These are phyloP conservation scores for Phytophthora boehmeriae DNA, from an alignment of 352 stramenopile species.

Conservation along the genomic window DNA sequence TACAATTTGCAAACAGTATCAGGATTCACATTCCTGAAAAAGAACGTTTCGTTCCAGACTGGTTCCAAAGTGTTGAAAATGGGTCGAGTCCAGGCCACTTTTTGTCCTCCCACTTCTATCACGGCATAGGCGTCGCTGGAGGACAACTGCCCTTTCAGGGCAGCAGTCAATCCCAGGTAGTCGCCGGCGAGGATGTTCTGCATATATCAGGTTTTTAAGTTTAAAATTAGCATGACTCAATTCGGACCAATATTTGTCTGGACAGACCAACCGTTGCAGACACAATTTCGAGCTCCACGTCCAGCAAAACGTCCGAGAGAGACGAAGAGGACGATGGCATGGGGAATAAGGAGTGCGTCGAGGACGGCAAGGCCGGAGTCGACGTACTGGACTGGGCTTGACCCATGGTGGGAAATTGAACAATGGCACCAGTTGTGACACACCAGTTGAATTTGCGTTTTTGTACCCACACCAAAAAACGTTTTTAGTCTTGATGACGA, in stretches of 20 bases:
- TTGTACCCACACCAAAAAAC: too few species aligned
- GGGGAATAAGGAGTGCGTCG: background rate
- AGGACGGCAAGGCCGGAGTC: background rate
- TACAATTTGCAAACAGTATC: slow-evolving; percentile 36
- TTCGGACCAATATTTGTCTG: background rate
- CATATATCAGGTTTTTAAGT: background rate
- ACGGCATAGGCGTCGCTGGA: slow-evolving; percentile 44
- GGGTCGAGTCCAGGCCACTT: slow-evolving; percentile 43
- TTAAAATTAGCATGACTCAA: background rate
- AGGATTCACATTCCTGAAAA: slow-evolving; percentile 36
- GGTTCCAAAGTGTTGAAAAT: slow-evolving; percentile 41
- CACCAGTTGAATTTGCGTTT: too few species aligned
- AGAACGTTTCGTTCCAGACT: slow-evolving; percentile 47
- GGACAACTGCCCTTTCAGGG: slow-evolving; percentile 34
- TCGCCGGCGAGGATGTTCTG: slow-evolving; percentile 33
- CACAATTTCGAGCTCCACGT: slow-evolving; percentile 41
- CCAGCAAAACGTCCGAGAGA: slow-evolving; percentile 10
- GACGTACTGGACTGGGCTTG: background rate
- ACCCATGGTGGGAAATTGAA: background rate
- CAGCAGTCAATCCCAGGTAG: slow-evolving; percentile 24
- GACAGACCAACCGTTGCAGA: slow-evolving; percentile 27
- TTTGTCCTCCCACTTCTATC: slow-evolving; percentile 40
- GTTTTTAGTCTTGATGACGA: too few species aligned
- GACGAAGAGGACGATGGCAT: slow-evolving; percentile 2
- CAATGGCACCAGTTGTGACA: background rate